A percentile compares a stretch with the other conserved stretches of the same genome.
These are phyloP conservation scores for Hura crepitans DNA, from an alignment of 441 rosid species.

Conservation along the genomic window DNA sequence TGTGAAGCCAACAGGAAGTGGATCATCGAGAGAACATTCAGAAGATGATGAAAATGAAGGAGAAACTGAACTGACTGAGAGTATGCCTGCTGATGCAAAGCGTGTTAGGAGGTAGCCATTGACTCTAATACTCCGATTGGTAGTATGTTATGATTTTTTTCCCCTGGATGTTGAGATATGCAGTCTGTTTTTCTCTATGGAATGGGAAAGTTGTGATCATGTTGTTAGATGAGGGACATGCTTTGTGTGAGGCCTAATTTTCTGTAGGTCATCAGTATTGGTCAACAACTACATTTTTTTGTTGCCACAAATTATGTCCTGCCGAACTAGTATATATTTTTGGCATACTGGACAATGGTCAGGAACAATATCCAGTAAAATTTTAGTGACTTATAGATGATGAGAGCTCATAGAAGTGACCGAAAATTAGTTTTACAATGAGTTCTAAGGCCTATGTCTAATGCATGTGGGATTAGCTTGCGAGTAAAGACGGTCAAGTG, in stretches of 20 bases:
- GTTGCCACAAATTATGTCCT: neutral
- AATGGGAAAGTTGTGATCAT: neutral
- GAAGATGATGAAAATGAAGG: conserved; percentile 84
- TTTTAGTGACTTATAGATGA: neutral
- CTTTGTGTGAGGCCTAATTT: neutral
- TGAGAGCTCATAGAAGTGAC: neutral
- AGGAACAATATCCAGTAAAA: neutral
- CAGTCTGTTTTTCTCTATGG: neutral
- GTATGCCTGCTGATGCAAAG: conserved; percentile 55
- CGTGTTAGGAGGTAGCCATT: conserved; percentile 69
- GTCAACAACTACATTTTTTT: neutral
- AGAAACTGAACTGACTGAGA: conserved; percentile 59
- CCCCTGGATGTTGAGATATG: conserved; percentile 4
- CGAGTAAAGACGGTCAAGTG: neutral
- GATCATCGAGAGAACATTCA: conserved; percentile 76
- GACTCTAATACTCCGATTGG: conserved; percentile 11
- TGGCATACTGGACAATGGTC: conserved; percentile 10
- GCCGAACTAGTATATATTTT: neutral
- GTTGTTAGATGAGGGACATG: neutral
- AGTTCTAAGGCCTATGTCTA: neutral
- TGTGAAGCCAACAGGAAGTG: conserved; percentile 63
- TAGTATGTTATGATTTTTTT: neutral
- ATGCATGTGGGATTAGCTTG: neutral
- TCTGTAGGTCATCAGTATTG: neutral
- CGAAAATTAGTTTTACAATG: neutral